A percentile compares a stretch with the other conserved stretches of the same genome.
Evolutionary conservation across 1,284 basidiomycete genomes (phyloP).

Genomic region (Fomitopsis palustris): DNA sequence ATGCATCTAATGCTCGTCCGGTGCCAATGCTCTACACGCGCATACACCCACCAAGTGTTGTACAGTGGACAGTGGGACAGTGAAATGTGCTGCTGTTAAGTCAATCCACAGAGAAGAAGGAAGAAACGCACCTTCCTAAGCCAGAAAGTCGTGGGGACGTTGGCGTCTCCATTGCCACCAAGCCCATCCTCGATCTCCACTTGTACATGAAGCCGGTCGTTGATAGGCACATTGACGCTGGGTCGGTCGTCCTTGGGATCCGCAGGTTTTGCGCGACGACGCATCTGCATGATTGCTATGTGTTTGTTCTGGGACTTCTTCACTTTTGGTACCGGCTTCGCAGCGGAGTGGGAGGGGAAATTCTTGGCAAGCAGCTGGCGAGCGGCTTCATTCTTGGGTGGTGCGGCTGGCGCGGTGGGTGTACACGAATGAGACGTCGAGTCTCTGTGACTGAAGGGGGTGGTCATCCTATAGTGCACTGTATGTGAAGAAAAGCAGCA

Average conservation of each 20-base stretch:
- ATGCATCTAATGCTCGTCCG: constrained; percentile 35
- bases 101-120: too few species aligned
- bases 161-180: constrained; percentile 15
- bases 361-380: constrained; percentile 52
- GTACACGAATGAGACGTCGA: constrained; percentile 52
- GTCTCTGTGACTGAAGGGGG: constrained; percentile 52
- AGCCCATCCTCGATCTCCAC: constrained; percentile 30
- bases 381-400: constrained; percentile 44
- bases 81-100: too few species aligned
- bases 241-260: constrained; percentile 51
- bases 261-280: constrained; percentile 59
- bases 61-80: not conserved
- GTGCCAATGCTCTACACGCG: constrained; percentile 30
- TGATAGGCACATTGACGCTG: constrained; percentile 35
- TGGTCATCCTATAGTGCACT: not conserved
- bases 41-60: not conserved
- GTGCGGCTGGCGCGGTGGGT: constrained; percentile 13
- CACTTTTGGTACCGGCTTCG: constrained; percentile 28
- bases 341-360: constrained; percentile 34
- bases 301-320: constrained; percentile 54
- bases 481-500: not conserved
- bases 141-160: constrained; percentile 53
- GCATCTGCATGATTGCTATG: constrained; percentile 69
- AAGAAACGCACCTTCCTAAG: constrained; percentile 52
- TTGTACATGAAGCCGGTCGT: constrained; percentile 56